Evolutionary conservation across 2,329 filamentous ascomycete genomes (phyloP).

Genomic region (Claviceps sorghi): DNA sequence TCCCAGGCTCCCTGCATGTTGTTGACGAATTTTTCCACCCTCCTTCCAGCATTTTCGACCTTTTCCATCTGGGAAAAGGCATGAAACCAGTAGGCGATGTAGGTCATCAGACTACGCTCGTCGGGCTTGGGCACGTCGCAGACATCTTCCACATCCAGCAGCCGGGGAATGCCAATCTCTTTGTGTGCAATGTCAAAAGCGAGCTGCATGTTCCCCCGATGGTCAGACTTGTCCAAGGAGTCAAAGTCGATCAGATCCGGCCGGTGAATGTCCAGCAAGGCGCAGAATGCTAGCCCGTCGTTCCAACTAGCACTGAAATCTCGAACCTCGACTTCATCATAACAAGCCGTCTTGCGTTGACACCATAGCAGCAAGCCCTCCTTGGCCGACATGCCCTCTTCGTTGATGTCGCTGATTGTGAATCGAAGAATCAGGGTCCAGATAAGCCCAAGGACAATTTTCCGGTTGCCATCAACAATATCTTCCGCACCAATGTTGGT

Average conservation of each 20-base stretch:
- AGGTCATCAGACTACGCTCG: slow-evolving; percentile 95
- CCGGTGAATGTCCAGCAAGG: slow-evolving; percentile 87
- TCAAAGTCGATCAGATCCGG: slow-evolving; percentile 97
- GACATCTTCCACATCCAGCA: slow-evolving; percentile 95
- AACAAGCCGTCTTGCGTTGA: slow-evolving; percentile 95
- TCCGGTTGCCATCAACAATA: slow-evolving; percentile 92
- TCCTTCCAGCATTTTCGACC: slow-evolving; percentile 88
- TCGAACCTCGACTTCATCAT: slow-evolving; percentile 87
- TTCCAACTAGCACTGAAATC: slow-evolving; percentile 98
- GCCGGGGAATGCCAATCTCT: slow-evolving; percentile 90
- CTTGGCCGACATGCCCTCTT: slow-evolving; percentile 94
- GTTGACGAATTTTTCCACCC: slow-evolving; percentile 95
- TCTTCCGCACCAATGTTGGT: slow-evolving; percentile 98
- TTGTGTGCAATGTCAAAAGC: slow-evolving; percentile 93
- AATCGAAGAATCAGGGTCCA: slow-evolving; percentile 97
- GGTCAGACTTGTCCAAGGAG: slow-evolving; percentile 81
- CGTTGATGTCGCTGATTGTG: slow-evolving; percentile 97
- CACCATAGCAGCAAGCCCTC: slow-evolving; percentile 93
- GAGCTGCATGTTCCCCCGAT: slow-evolving; percentile 92
- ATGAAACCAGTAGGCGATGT: slow-evolving; percentile 99
- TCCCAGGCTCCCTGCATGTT: slow-evolving; percentile 99
- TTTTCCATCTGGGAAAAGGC: slow-evolving; percentile 98
- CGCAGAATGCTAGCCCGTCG: slow-evolving; percentile 91
- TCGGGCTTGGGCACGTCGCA: slow-evolving; percentile 93
- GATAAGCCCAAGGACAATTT: slow-evolving; percentile 93